These are phyloP conservation scores for Boletus reticulatus DNA, from an alignment of 768 basidiomycete species.

Conservation along the genomic window DNA sequence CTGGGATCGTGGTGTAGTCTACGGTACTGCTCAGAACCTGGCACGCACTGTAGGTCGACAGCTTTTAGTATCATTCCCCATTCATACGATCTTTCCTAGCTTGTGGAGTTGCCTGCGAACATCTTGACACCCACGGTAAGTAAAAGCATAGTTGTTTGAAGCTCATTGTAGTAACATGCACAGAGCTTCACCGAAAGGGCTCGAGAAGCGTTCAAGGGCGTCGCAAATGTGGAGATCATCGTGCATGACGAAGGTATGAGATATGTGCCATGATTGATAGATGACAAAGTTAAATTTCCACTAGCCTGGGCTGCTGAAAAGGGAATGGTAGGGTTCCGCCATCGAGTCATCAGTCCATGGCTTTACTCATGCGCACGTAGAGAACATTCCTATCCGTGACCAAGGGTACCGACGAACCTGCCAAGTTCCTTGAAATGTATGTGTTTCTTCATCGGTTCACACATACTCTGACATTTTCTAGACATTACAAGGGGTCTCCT, in stretches of 20 bases:
- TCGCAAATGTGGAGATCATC: slow-evolving; percentile 66
- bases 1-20: slow-evolving; percentile 73
- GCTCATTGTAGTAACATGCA: neutral
- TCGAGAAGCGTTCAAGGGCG: slow-evolving; percentile 58
- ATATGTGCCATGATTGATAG: neutral
- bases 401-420: slow-evolving; percentile 77
- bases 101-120: slow-evolving; percentile 85
- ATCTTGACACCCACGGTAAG: slow-evolving; percentile 79
- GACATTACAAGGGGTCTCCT: slow-evolving; percentile 79
- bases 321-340: slow-evolving; percentile 61
- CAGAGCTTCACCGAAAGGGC: slow-evolving; percentile 73
- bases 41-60: slow-evolving; percentile 60
- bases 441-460: slow-evolving; percentile 8
- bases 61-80: neutral
- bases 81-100: slow-evolving; percentile 36
- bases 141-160: neutral
- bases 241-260: slow-evolving; percentile 69
- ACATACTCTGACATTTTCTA: slow-evolving; percentile 24
- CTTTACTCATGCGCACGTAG: slow-evolving; percentile 32
- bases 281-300: neutral
- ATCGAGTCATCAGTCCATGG: neutral
- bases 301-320: slow-evolving; percentile 80
- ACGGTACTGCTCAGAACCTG: slow-evolving; percentile 76
- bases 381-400: slow-evolving; percentile 86
- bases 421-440: slow-evolving; percentile 85